Percentiles rank a stretch among this genome's conserved stretches.
Evolutionary conservation across 169 alveolate genomes (phyloP).

Genomic region (Plasmodium inui): DNA sequence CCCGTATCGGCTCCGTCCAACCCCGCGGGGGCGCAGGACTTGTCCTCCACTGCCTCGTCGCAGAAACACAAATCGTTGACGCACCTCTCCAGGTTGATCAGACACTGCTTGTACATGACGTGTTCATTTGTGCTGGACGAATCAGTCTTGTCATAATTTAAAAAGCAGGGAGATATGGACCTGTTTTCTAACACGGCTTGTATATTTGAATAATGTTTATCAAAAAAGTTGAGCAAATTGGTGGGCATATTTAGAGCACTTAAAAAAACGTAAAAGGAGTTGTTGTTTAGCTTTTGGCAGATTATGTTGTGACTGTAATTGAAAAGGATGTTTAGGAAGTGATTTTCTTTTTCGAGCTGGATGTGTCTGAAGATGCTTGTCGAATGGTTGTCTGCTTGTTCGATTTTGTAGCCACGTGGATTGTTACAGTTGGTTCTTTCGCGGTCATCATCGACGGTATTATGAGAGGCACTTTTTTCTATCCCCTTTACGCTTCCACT

Average conservation of each 20-base stretch:
- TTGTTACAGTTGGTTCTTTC: not conserved
- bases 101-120: slow-evolving; percentile 71
- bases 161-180: slow-evolving; percentile 57
- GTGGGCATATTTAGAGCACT: slow-evolving; percentile 73
- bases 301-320: slow-evolving; percentile 53
- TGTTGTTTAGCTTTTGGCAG: slow-evolving; percentile 40
- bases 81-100: slow-evolving; percentile 60
- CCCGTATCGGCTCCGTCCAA: not conserved
- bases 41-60: slow-evolving; percentile 4
- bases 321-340: slow-evolving; percentile 52
- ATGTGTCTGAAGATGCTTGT: slow-evolving; percentile 11
- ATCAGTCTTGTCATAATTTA: slow-evolving; percentile 29
- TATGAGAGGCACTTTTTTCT: not conserved
- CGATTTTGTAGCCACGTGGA: not conserved
- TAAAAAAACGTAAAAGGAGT: slow-evolving; percentile 49
- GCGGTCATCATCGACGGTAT: not conserved
- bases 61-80: slow-evolving; percentile 50
- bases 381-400: not conserved
- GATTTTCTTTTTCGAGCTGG: slow-evolving; percentile 46
- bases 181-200: slow-evolving; percentile 71
- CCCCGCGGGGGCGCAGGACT: not conserved
- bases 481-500: not conserved
- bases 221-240: slow-evolving; percentile 48
- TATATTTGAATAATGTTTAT: slow-evolving; percentile 68
- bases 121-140: slow-evolving; percentile 18